Evolutionary conservation across 2,329 filamentous ascomycete species (phyloP), one percentile per base, ranked within the genome.

Genomic region (Claviceps paspali): DNA sequence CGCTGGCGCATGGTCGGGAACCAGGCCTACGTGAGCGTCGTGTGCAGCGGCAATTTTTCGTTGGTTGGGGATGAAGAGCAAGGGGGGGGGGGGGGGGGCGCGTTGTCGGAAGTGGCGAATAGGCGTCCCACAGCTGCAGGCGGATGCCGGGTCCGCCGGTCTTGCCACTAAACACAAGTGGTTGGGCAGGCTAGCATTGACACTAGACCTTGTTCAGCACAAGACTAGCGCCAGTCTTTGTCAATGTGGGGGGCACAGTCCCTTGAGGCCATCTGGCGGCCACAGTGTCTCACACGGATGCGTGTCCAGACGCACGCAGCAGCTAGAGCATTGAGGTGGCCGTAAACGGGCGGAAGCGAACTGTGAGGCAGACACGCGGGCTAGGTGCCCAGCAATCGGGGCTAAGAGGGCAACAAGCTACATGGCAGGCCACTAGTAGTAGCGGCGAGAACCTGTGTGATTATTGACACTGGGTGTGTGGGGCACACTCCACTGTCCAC

Each of bases 91-190:
- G 27, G 36, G 6, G 15, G 35, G 17, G 26, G 19, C 28, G 27
- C 24, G 30, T 28, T 36, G 45, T 36, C 42, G 29, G 35, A 46
- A 38, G 43, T 46, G 49, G 48, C 55, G 49, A 57, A 57, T 58
- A 43, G 51, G 29, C 44, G 40, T 29, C 26, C 24, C 43, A 31
- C 42, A 41, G 41, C 14, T 27, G 23, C 8, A 19, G 14, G 23
- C 17, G 38, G 28, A 23, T 14, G 4, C 4, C 3, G 12, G 29
- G 8, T 21, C 38, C 33, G 29, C 45, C 33, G 22, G 36, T 44
- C 46, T 58, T 47, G 52, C 53, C 55, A 56, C 55, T 48, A 37
- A 36, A 34, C 33, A n/a, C 12, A 9, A 42, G 39, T 54, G 49
- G 57, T 56, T 57, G 55, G 54, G 42, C 39, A 43, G 45, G 40